Evolutionary conservation across 1,284 basidiomycete species (phyloP).

Genomic region (Lentinula novae-zelandiae): DNA sequence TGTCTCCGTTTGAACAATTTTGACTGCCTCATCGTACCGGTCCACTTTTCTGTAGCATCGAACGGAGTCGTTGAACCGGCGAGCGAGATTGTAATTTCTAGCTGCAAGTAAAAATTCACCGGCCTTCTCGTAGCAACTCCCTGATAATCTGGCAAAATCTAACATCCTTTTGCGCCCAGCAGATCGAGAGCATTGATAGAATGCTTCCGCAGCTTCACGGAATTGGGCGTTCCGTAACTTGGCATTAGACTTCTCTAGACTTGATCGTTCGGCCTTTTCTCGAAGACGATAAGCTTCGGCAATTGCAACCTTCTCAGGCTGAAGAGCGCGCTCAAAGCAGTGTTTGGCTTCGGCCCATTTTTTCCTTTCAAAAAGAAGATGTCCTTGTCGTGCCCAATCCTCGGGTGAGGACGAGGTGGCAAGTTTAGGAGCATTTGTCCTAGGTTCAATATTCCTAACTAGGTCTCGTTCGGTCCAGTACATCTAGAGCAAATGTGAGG

Average conservation of each 20-base stretch:
- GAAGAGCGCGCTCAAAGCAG: constrained; percentile 54
- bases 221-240: constrained; percentile 33
- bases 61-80: constrained; percentile 42
- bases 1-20: constrained; percentile 37
- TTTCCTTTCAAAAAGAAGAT: constrained; percentile 48
- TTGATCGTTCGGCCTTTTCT: constrained; percentile 22
- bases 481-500: constrained; percentile 27
- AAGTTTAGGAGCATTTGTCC: constrained; percentile 41
- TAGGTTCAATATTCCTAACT: constrained; percentile 40
- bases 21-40: constrained; percentile 51
- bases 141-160: constrained; percentile 47
- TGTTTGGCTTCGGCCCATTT: constrained; percentile 58
- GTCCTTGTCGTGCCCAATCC: constrained; percentile 55
- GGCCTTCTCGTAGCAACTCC: constrained; percentile 46
- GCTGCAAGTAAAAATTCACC: constrained; percentile 43
- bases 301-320: constrained; percentile 41
- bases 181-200: constrained; percentile 36
- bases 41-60: constrained; percentile 45
- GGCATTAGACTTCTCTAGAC: background rate
- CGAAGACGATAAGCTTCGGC: constrained; percentile 33
- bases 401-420: constrained; percentile 42
- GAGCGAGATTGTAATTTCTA: constrained; percentile 37
- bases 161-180: constrained; percentile 23
- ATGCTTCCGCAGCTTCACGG: constrained; percentile 43
- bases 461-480: constrained; percentile 44